Conservation (phyloP, 345 rosid genomes). For the Eucalyptus curtisii region DNA sequence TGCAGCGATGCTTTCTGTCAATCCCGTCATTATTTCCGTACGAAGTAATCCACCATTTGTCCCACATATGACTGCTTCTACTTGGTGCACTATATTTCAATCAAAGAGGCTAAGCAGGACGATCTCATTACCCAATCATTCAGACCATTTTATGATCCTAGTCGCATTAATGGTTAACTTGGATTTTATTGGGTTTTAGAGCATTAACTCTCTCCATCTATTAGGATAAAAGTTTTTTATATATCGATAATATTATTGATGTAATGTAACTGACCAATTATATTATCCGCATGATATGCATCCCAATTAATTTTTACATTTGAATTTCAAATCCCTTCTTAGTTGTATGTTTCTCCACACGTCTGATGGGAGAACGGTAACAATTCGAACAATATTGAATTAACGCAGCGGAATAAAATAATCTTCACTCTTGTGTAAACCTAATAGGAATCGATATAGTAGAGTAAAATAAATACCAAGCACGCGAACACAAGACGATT, state of each 20-base stretch:
- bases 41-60: neutral
- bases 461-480: too few species aligned
- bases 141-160: neutral
- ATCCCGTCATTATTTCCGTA: neutral
- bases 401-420: too few species aligned
- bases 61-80: neutral
- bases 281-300: neutral
- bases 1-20: neutral
- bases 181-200: neutral
- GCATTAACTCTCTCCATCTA: neutral
- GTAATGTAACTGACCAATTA: neutral
- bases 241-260: neutral
- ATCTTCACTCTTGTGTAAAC: too few species aligned
- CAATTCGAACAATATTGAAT: too few species aligned
- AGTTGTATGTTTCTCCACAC: neutral
- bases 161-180: neutral
- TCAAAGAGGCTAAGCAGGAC: neutral
- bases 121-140: neutral
- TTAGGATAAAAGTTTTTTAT: neutral
- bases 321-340: too few species aligned
- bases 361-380: too few species aligned
- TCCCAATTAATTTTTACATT: neutral
- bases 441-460: too few species aligned
- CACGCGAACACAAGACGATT: too few species aligned
- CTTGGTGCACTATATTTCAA: neutral